These are phyloP conservation scores for Colletotrichum sp. DNA, from an alignment of 2,329 filamentous ascomycete genomes.

Conservation along the genomic window DNA sequence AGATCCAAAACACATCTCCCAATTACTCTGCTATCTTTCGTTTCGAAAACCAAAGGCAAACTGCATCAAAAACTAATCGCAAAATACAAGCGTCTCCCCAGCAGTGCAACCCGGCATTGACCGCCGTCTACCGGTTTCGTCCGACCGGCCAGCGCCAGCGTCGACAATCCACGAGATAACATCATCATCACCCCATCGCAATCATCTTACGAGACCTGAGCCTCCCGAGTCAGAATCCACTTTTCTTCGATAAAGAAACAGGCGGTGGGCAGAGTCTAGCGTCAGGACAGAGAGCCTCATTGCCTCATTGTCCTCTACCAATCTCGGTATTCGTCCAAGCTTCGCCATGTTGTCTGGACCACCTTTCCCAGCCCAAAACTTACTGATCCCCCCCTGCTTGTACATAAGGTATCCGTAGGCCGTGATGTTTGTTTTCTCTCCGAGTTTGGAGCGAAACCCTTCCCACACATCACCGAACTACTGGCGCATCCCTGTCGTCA, in stretches of 20 bases:
- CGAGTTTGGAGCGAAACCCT: constrained; percentile 10
- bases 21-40: background rate
- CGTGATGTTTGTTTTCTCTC: background rate
- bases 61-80: background rate
- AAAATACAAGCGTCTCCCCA: background rate
- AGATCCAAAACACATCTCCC: background rate
- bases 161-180: background rate
- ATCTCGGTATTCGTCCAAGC: constrained; percentile 8
- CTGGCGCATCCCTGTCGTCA: background rate
- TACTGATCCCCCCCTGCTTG: background rate
- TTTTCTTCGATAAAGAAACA: background rate
- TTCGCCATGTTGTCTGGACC: background rate
- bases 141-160: background rate
- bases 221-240: constrained; percentile 17
- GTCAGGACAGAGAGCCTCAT: background rate
- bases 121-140: background rate
- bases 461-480: background rate
- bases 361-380: background rate
- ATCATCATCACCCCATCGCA: constrained; percentile 18
- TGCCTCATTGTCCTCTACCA: background rate
- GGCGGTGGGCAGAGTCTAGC: background rate
- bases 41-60: background rate
- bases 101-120: background rate
- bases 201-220: constrained; percentile 8
- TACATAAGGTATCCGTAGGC: background rate